phyloP scores from a whole-genome alignment of 306 rosid species.

The Urtica urens region DNA sequence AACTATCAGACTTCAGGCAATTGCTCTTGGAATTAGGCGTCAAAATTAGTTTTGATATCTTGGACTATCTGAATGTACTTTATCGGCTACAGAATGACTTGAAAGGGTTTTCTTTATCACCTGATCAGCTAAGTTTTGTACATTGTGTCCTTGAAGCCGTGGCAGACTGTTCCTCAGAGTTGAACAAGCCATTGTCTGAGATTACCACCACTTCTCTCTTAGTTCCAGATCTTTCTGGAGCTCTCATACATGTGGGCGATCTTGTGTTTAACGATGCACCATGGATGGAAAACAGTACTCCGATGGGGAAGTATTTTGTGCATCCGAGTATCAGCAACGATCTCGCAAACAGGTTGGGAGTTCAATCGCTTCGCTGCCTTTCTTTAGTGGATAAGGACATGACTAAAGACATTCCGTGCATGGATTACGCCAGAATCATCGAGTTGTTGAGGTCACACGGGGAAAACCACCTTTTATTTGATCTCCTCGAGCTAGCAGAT shows the following conservation, averaged over 20 bases:
- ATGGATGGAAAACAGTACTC: conserved; percentile 74
- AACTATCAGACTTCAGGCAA: conserved; percentile 70
- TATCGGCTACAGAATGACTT: conserved; percentile 65
- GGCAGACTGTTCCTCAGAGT: conserved; percentile 59
- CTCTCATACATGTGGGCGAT: conserved; percentile 53
- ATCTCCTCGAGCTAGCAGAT: conserved; percentile 96
- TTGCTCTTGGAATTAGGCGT: conserved; percentile 71
- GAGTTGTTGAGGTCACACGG: conserved; percentile 72
- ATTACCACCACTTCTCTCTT: conserved; percentile 45
- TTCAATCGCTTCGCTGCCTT: conserved; percentile 74
- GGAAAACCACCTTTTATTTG: conserved; percentile 66
- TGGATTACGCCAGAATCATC: conserved; percentile 69
- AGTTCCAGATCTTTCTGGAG: conserved; percentile 76
- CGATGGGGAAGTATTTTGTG: conserved; percentile 54
- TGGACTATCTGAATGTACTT: conserved; percentile 59
- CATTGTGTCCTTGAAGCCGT: conserved; percentile 80
- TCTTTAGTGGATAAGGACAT: conserved; percentile 80
- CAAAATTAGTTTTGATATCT: conserved; percentile 57
- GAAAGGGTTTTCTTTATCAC: conserved; percentile 54
- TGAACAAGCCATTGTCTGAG: conserved; percentile 38
- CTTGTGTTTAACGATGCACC: conserved; percentile 95
- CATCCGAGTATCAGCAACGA: conserved; percentile 90
- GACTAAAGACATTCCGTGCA: conserved; percentile 83
- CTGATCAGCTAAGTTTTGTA: conserved; percentile 79
- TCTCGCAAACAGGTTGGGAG: conserved; percentile 74